Base-by-base conservation (phyloP, 1,139 yeast species). In the Debaryomycetaceae sp. region DNA sequence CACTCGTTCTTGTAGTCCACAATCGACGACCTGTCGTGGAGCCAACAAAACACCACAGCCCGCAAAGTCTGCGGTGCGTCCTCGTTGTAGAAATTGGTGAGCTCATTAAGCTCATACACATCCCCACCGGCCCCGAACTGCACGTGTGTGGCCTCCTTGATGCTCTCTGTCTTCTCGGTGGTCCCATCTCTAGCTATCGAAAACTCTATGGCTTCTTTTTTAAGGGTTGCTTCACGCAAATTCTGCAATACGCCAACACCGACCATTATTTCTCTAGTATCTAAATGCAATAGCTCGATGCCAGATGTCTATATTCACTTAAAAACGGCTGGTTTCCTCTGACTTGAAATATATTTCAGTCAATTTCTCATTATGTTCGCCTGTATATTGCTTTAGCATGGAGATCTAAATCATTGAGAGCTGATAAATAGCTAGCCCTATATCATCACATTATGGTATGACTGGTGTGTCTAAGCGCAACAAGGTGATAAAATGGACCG, bases 1-100 rank as follows among this genome's bases (percentile, higher is more conserved):
- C 97, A 87, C 42, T 79, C 83, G 23, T 83, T 78, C 51, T 89
- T 79, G 60, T 93, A 91, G 47, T 90, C 96, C 9, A 96, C 84
- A 42, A 90, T 86, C 37, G 85, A 80, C 34, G 86, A 74, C 47
- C 87, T 90, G 49, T 80, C 83, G 52, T 82, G 81, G 31, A 84
- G 52, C 95, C 96, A 93, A 53, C 95, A 87, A 59, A 89, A 89
- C 35, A 83, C 76, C 4, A 88, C 83, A 1, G 86, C 80, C 50
- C 81, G 70, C 46, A 87, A 67, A n/a, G 76, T 69, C 42, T 84
- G 74, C 17, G 68, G 65, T 13, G 61, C 65, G 39, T 70, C 81
- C 42, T 82, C 84, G 42, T 79, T 72, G 48, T 69, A 68, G 55
- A 86, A 85, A 46, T 78, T 76, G 4, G 95, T 85, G n/a, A 52